Conservation (phyloP, 2,329 filamentous ascomycete species). For the Lecanoromycetidae sp. region DNA sequence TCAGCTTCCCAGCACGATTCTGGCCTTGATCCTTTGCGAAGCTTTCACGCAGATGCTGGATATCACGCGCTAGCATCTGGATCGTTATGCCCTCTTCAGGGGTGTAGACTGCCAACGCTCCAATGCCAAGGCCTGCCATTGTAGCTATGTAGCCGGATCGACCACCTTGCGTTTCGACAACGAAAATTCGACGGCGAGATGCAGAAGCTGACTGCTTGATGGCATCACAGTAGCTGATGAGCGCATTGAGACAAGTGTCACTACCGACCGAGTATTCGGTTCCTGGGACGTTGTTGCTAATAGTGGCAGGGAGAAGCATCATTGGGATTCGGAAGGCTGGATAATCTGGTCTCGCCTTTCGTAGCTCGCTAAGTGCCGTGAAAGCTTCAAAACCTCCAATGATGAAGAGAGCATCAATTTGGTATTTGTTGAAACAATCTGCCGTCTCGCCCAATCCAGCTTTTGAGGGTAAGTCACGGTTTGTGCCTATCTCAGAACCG, state of each 20-base stretch:
- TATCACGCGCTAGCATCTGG: slow-evolving; percentile 83
- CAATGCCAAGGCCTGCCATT: slow-evolving; percentile 79
- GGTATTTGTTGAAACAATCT: slow-evolving; percentile 69
- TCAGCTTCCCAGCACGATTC: slow-evolving; percentile 79
- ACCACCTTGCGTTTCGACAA: slow-evolving; percentile 95
- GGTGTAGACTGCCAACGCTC: slow-evolving; percentile 86
- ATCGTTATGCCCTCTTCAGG: slow-evolving; percentile 92
- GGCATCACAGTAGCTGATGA: slow-evolving; percentile 91
- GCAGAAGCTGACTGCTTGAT: slow-evolving; percentile 96
- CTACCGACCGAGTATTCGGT: slow-evolving; percentile 95
- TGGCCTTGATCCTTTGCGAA: slow-evolving; percentile 80
- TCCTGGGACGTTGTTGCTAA: slow-evolving; percentile 96
- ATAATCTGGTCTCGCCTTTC: slow-evolving; percentile 65
- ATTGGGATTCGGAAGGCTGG: slow-evolving; percentile 86
- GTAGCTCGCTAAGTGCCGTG: slow-evolving; percentile 77
- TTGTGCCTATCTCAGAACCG: slow-evolving; percentile 95
- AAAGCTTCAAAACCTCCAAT: slow-evolving; percentile 95
- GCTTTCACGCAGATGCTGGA: slow-evolving; percentile 73
- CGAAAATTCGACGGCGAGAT: slow-evolving; percentile 84
- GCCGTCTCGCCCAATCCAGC: slow-evolving; percentile 68
- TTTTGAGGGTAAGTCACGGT: slow-evolving; percentile 80
- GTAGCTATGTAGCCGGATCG: slow-evolving; percentile 89
- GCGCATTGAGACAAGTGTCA: slow-evolving; percentile 89
- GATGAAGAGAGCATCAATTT: slow-evolving; percentile 82
- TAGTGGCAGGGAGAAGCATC: slow-evolving; percentile 83